Percentiles rank a stretch among this genome's conserved stretches.
These are phyloP conservation scores for Plectosphaerella cucumerina DNA, from an alignment of 2,329 filamentous ascomycete species.

Conservation along the genomic window DNA sequence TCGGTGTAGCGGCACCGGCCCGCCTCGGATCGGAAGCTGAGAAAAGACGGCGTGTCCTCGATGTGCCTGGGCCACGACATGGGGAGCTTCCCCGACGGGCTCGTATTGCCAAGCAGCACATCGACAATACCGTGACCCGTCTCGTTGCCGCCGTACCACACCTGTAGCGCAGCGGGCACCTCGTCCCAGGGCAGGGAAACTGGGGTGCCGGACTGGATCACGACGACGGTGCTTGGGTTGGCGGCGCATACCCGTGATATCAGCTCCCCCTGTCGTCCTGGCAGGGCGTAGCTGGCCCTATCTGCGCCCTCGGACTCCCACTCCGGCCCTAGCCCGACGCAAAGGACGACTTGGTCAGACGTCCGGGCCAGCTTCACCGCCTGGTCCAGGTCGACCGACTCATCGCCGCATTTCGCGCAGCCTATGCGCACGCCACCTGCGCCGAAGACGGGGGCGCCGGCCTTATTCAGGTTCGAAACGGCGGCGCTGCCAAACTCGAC, in stretches of 20 bases:
- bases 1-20: constrained; percentile 66
- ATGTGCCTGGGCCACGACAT: constrained; percentile 62
- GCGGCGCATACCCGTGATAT: constrained; percentile 57
- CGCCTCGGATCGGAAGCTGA: constrained; percentile 62
- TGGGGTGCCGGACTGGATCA: constrained; percentile 55
- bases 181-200: constrained; percentile 42
- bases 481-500: constrained; percentile 21
- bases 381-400: constrained; percentile 5
- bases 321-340: constrained; percentile 59
- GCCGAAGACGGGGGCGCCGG: constrained; percentile 21
- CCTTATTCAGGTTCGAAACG: constrained; percentile 18
- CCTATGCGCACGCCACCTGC: constrained; percentile 20
- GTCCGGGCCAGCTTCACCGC: constrained; percentile 36
- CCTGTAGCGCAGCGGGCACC: constrained; percentile 30
- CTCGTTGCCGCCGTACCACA: constrained; percentile 23
- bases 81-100: constrained; percentile 62
- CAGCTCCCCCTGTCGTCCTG: constrained; percentile 56
- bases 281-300: constrained; percentile 61
- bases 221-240: constrained; percentile 58
- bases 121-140: constrained; percentile 33
- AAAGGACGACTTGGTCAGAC: constrained; percentile 52
- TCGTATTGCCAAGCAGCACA: constrained; percentile 41
- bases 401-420: constrained; percentile 17
- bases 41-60: constrained; percentile 66
- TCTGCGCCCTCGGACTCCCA: constrained; percentile 76